A percentile compares a stretch with the other conserved stretches of the same genome.
Conservation (phyloP, 2,329 filamentous ascomycete genomes). For the Scorias spongiosa region DNA sequence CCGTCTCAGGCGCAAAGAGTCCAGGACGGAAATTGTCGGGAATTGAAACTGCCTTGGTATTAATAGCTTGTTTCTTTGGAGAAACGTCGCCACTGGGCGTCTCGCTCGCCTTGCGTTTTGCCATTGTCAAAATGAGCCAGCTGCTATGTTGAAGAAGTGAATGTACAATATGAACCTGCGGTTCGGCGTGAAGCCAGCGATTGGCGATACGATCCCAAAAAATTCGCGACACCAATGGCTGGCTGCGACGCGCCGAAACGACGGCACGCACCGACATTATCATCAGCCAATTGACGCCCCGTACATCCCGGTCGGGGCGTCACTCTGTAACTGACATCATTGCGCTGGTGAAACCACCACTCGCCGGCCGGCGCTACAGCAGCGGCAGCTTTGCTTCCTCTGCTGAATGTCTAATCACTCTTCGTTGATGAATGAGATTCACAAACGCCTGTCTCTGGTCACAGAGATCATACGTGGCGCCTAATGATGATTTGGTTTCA, state of each 20-base stretch:
- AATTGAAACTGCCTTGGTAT: constrained; percentile 22
- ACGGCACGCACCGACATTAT: not conserved
- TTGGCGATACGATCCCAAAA: not conserved
- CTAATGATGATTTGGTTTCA: too few species aligned
- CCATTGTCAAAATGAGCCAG: constrained; percentile 11
- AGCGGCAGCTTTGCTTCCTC: too few species aligned
- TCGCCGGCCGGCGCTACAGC: too few species aligned
- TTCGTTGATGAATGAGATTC: too few species aligned
- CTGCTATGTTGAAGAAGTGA: not conserved
- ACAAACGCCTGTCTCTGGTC: too few species aligned
- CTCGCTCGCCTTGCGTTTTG: constrained; percentile 27
- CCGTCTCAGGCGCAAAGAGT: constrained; percentile 46
- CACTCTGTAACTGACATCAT: not conserved
- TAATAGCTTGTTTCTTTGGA: constrained; percentile 24
- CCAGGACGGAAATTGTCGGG: constrained; percentile 47
- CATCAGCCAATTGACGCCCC: too few species aligned
- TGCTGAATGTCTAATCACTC: too few species aligned
- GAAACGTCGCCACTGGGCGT: constrained; percentile 20
- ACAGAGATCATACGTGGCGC: too few species aligned
- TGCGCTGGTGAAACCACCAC: too few species aligned
- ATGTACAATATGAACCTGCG: too few species aligned
- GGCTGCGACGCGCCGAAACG: not conserved
- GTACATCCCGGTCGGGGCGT: too few species aligned
- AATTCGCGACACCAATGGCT: not conserved
- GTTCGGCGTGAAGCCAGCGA: too few species aligned